Evolutionary conservation across 2,329 filamentous ascomycete species (phyloP), one percentile per base, ranked within the genome.

Genomic region (Talaromyces amestolkiae): DNA sequence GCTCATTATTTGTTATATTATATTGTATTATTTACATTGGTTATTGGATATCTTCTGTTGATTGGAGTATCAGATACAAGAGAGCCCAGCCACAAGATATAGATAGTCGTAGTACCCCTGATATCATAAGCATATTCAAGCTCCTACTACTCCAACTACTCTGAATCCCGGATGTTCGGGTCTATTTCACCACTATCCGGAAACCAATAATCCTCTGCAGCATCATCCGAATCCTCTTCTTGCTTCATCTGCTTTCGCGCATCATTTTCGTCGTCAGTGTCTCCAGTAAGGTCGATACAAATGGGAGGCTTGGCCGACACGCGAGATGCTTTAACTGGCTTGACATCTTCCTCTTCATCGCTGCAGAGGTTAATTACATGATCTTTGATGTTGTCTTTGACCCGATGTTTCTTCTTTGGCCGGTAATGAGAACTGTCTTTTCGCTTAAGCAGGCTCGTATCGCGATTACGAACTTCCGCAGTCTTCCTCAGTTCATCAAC

Each of bases 121-220:
- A 37, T 54, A 22, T 19, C 53, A 37, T 56, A 33, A 33, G 8
- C 43, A 24, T 22, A 27, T 22, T 19, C 24, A 47, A 22, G 31
- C 19, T 15, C 33, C n/a, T 17, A 49, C 31, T 63, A 65, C 27
- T 71, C 33, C n/a, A 24, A 49, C 31, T 63, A 65, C 27, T 71
- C 65, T 37, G 65, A 64, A 19, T 67, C 11, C 49, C 66, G 56
- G 35, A 75, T 69, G 51, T 78, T 77, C 0, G 76, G 70, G 61
- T 78, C 71, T 10, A 78, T 70, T 27, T 68, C 59, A 10, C 70
- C 65, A 63, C 72, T 76, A n/a, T 70, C 70, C 17, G 76, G 77
- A 72, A 76, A 79, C 77, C 77, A 79, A 63, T 73, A 71, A 59
- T 79, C 77, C 22, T 79, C 76, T 54, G 45, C 27, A 58, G 75